Conservation (phyloP, 2,329 filamentous ascomycete species). For the Trichoderma arundinaceum region DNA sequence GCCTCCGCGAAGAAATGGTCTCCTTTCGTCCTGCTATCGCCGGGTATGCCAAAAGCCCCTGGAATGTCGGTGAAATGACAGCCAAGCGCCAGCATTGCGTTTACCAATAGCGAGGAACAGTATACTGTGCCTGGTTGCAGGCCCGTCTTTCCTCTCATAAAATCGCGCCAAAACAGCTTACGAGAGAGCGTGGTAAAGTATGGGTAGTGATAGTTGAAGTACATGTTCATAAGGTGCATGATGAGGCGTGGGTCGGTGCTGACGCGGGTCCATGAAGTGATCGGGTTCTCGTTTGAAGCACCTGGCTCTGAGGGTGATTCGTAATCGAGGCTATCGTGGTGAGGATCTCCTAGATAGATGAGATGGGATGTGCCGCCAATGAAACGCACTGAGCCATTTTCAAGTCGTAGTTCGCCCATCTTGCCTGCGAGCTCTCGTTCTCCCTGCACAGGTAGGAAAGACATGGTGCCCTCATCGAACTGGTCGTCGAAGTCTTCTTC, state of each 20-base stretch:
- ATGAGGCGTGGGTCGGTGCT: slow-evolving; percentile 80
- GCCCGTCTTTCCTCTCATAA: slow-evolving; percentile 70
- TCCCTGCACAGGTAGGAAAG: slow-evolving; percentile 54
- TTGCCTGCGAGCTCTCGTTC: slow-evolving; percentile 88
- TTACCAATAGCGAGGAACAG: slow-evolving; percentile 88
- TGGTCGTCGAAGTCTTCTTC: slow-evolving; percentile 44
- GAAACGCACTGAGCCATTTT: slow-evolving; percentile 86
- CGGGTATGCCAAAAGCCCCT: slow-evolving; percentile 71
- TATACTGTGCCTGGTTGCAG: slow-evolving; percentile 63
- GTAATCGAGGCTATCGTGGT: slow-evolving; percentile 44
- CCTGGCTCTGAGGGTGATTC: slow-evolving; percentile 54
- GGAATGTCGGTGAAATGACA: slow-evolving; percentile 87
- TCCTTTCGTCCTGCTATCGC: slow-evolving; percentile 83
- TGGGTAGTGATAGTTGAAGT: slow-evolving; percentile 97
- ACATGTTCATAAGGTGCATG: slow-evolving; percentile 91
- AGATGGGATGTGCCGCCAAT: slow-evolving; percentile 94
- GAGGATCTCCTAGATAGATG: slow-evolving; percentile 72
- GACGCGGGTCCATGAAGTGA: slow-evolving; percentile 86
- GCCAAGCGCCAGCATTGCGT: slow-evolving; percentile 89
- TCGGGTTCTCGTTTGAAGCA: slow-evolving; percentile 66
- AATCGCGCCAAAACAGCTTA: slow-evolving; percentile 84
- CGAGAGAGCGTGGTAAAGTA: slow-evolving; percentile 94
- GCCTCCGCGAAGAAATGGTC: slow-evolving; percentile 97
- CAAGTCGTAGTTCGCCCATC: slow-evolving; percentile 88
- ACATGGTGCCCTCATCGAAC: slow-evolving; percentile 48